Evolutionary conservation across 1,139 yeast species (phyloP).

Genomic region (Sugiyamaella grinbergsii): DNA sequence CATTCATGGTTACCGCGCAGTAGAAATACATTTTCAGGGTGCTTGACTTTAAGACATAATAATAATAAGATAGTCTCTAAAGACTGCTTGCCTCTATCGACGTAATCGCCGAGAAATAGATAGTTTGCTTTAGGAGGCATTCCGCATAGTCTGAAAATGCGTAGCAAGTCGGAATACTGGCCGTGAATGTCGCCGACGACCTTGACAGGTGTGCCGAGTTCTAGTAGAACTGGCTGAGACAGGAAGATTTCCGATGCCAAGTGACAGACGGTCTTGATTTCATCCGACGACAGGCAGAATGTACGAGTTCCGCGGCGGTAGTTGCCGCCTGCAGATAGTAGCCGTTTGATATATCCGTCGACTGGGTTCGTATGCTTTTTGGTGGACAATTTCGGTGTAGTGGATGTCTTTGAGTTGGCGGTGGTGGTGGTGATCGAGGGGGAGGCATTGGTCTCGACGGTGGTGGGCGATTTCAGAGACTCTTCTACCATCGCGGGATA

Average conservation of each 20-base stretch:
- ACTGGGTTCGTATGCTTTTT: constrained; percentile 9
- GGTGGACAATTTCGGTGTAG: constrained; percentile 7
- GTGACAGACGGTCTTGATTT: constrained; percentile 64
- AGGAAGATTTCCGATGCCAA: constrained; percentile 69
- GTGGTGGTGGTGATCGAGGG: too few species aligned
- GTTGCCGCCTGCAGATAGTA: constrained; percentile 11
- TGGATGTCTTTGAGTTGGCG: background rate
- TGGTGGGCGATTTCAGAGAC: too few species aligned
- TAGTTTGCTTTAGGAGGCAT: constrained; percentile 80
- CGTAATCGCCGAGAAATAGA: constrained; percentile 81
- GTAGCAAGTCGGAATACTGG: constrained; percentile 71
- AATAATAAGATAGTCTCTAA: constrained; percentile 73
- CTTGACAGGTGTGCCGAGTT: constrained; percentile 80
- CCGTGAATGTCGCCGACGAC: constrained; percentile 90
- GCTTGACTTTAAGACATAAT: constrained; percentile 74
- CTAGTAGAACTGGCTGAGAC: constrained; percentile 74
- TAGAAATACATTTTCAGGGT: constrained; percentile 82
- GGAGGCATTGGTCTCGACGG: too few species aligned
- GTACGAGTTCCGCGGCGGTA: constrained; percentile 10
- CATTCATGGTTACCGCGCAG: constrained; percentile 84
- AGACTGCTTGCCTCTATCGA: constrained; percentile 83
- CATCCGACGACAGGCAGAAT: constrained; percentile 50
- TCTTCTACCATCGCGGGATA: too few species aligned
- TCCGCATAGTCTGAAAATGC: constrained; percentile 76
- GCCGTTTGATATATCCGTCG: constrained; percentile 18